Evolutionary conservation across 441 rosid species (phyloP).

Genomic region (Gossypium aridum): DNA sequence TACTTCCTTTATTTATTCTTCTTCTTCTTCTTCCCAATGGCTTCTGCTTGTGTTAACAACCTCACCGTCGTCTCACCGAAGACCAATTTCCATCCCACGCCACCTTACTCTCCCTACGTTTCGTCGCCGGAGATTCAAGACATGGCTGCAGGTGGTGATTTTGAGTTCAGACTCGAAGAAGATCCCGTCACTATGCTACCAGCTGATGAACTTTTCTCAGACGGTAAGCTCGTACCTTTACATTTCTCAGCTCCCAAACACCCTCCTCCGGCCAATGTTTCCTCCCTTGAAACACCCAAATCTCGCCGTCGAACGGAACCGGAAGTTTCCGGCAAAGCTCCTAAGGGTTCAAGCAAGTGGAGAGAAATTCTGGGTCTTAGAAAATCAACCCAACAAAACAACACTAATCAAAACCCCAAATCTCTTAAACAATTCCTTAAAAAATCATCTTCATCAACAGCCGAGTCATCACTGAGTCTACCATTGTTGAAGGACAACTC

Average conservation of each 20-base stretch:
- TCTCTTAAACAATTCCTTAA: constrained; percentile 63
- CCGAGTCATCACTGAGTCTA: constrained; percentile 41
- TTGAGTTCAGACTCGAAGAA: constrained; percentile 72
- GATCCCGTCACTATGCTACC: constrained; percentile 66
- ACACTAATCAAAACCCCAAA: constrained; percentile 18
- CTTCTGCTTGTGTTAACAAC: constrained; percentile 15
- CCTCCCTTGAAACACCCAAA: constrained; percentile 21
- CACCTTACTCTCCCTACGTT: neutral
- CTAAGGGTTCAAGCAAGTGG: constrained; percentile 83
- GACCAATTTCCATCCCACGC: neutral
- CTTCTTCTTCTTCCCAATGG: neutral
- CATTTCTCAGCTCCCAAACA: constrained; percentile 30
- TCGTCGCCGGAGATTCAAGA: constrained; percentile 24
- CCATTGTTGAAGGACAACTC: constrained; percentile 62
- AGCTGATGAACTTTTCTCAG: constrained; percentile 83
- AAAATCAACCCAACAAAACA: constrained; percentile 48
- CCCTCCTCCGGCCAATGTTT: neutral
- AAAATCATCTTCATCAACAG: constrained; percentile 42
- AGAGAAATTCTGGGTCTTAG: constrained; percentile 75
- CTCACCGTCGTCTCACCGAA: constrained; percentile 5
- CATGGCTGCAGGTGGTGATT: constrained; percentile 32
- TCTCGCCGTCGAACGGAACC: constrained; percentile 33
- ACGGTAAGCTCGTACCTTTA: constrained; percentile 72
- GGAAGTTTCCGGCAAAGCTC: constrained; percentile 56
- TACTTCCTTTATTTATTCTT: neutral